phyloP scores from a whole-genome alignment of 2,329 filamentous ascomycete genomes.

The Curvularia verruculosa region DNA sequence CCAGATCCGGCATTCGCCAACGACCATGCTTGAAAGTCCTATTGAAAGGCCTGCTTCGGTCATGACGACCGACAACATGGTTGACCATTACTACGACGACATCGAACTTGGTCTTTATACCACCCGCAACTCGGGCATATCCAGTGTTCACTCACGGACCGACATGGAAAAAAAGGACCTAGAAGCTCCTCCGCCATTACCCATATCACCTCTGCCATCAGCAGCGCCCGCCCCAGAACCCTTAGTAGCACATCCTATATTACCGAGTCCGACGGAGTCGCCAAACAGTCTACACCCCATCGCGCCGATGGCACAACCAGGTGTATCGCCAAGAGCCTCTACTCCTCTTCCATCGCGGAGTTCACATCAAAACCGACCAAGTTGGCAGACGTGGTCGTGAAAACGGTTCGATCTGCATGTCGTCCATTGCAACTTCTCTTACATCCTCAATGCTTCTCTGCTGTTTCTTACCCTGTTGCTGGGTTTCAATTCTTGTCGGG shows the following conservation, averaged over 20 bases:
- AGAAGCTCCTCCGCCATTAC: conserved; percentile 28
- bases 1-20: conserved; percentile 19
- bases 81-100: conserved; percentile 28
- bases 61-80: not conserved
- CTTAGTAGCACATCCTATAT: not conserved
- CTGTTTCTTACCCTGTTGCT: not conserved
- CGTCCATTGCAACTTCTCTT: not conserved
- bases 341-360: conserved; percentile 5
- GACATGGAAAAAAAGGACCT: conserved; percentile 14
- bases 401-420: not conserved
- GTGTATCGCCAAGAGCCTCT: not conserved
- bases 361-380: conserved; percentile 7
- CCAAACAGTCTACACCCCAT: not conserved
- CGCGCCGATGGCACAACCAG: not conserved
- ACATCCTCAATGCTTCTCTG: not conserved
- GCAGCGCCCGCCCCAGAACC: not conserved
- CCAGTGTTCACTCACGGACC: conserved; percentile 13
- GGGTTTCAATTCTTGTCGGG: not conserved
- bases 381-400: conserved; percentile 22
- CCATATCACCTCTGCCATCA: conserved; percentile 7
- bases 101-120: conserved; percentile 33
- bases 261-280: not conserved
- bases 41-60: not conserved
- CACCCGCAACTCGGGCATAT: conserved; percentile 17
- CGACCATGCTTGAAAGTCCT: not conserved